A percentile compares a stretch with the other conserved stretches of the same genome.
These are phyloP conservation scores for Clavulina sp. DNA, from an alignment of 768 basidiomycete genomes.

Conservation along the genomic window DNA sequence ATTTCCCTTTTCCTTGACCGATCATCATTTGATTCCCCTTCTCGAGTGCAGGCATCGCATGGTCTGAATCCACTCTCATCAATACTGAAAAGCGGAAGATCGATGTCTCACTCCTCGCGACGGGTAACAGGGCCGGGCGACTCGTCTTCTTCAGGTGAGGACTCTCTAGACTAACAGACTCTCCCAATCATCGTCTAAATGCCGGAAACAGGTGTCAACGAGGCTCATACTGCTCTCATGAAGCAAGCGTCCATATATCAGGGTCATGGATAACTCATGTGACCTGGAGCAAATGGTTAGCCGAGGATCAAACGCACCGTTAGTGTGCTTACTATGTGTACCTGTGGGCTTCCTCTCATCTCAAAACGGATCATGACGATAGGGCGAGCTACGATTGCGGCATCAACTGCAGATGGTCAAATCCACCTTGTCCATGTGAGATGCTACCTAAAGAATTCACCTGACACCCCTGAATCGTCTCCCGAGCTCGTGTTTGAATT, in stretches of 20 bases:
- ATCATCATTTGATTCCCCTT: no score
- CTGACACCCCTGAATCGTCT: no score
- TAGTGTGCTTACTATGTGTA: no score
- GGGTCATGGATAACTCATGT: not conserved
- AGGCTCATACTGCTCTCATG: not conserved
- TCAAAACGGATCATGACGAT: no score
- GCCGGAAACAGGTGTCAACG: not conserved
- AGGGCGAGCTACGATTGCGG: no score
- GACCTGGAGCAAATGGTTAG: not conserved
- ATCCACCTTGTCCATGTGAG: no score
- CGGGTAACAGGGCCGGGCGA: constrained; percentile 6
- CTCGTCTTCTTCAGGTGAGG: constrained; percentile 6
- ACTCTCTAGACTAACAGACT: not conserved
- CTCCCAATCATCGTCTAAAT: not conserved
- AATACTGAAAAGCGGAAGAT: not conserved
- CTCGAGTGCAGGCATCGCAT: constrained; percentile 3
- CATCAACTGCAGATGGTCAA: no score
- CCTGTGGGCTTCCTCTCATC: no score
- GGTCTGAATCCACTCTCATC: constrained; percentile 1
- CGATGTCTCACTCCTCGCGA: constrained; percentile 5
- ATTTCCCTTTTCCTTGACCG: not conserved
- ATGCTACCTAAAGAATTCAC: no score
- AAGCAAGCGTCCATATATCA: not conserved
- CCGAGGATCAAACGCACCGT: not conserved
- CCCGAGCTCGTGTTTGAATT: no score